Base-by-base conservation (phyloP, 2,329 filamentous ascomycete genomes). In the Pezicula radicicola region DNA sequence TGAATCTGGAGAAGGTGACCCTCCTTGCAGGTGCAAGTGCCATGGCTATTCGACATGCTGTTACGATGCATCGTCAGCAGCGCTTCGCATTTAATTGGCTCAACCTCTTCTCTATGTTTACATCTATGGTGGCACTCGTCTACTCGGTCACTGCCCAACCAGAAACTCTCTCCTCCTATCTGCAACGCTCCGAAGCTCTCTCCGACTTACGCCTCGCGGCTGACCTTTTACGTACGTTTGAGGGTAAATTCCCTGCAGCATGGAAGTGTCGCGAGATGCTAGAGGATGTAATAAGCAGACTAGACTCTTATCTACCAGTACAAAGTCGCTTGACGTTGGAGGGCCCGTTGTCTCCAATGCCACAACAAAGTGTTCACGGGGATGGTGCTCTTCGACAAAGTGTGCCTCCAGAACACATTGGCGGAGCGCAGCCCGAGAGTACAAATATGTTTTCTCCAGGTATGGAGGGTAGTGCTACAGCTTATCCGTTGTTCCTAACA, bases 1-100 rank as follows among this genome's bases (percentile, higher is more conserved):
- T 73, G 21, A 68, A 72, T 51, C 48, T 63, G 8, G 47, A 58
- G 4, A 65, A 67, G 35, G 65, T 75, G 36, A 69, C 69, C 41
- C 62, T 68, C 0, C 63, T 76, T 4, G 68, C 63, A 1, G 68
- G 68, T 12, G 71, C 73, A 4, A 70, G 72, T 0, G 65, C 67
- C 36, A 73, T 73, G 69, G 68, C 73, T 1, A 63, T 76, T n/a
- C 68, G 72, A 1, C 70, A 74, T 47, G 73, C 71, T 8, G 65
- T 62, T 37, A 69, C 58, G 46, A 66, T 70, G 64, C 64, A 69
- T 46, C 66, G 66, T 39, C 69, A 77, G 51, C 63, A 63, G 8
- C 64, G 71, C 8, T 68, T 75, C 33, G 68, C 71, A 0, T 72
- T 71, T 55, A 73, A 74, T 53, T 75, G 69, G 70, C 56, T 74